A percentile compares a stretch with the other conserved stretches of the same genome.
These are phyloP conservation scores for Diplodia corticola DNA, from an alignment of 2,329 filamentous ascomycete species.

Conservation along the genomic window DNA sequence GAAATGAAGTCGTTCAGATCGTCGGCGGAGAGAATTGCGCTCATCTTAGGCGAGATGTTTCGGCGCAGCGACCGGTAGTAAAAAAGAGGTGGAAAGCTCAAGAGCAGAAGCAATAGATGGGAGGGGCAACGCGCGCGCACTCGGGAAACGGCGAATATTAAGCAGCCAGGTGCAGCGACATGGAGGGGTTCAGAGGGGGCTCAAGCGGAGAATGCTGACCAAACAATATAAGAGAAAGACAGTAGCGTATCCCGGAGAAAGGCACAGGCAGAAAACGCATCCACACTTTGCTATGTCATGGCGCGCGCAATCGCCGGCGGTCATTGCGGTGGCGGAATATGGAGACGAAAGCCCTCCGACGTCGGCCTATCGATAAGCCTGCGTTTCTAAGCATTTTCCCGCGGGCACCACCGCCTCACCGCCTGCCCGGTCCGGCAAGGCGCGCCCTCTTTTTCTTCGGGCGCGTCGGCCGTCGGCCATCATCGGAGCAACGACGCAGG, in stretches of 20 bases:
- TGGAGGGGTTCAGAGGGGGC: neutral
- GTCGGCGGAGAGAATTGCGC: constrained; percentile 93
- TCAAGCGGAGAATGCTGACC: neutral
- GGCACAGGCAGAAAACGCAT: neutral
- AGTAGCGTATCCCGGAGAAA: constrained; percentile 6
- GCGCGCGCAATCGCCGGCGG: neutral
- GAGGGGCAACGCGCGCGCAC: neutral
- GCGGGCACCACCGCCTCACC: neutral
- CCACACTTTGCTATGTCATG: constrained; percentile 12
- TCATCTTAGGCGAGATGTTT: constrained; percentile 60
- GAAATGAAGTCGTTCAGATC: constrained; percentile 99
- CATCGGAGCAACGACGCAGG: neutral
- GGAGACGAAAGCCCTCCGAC: neutral
- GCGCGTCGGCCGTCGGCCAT: neutral
- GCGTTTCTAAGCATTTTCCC: constrained; percentile 20
- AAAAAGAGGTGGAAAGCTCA: neutral
- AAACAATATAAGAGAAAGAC: neutral
- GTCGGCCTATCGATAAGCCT: constrained; percentile 22
- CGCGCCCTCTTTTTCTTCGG: neutral
- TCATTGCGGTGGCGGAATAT: constrained; percentile 9
- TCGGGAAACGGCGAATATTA: neutral
- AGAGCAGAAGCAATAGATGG: neutral
- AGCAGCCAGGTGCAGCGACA: neutral
- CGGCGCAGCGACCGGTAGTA: constrained; percentile 6
- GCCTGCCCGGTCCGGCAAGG: constrained; percentile 2